These are phyloP conservation scores for Aegilops bicornis DNA, from an alignment of 176 grass and related monocot species.

Conservation along the genomic window DNA sequence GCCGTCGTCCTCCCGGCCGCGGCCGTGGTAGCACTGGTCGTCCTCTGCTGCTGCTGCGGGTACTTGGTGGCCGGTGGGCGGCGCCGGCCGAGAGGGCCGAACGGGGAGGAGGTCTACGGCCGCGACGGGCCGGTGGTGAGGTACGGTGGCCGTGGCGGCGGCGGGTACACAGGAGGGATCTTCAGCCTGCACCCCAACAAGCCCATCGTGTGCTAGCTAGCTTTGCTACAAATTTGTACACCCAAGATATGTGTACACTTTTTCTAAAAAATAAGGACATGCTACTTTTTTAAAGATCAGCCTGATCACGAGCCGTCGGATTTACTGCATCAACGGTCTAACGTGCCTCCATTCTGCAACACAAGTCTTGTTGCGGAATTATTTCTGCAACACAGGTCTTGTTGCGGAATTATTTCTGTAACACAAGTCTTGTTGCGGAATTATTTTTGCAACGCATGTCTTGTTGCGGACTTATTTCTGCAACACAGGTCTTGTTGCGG, in stretches of 20 bases:
- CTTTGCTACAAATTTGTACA: background rate
- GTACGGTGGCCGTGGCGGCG: background rate
- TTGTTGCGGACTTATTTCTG: too few relatives aligned
- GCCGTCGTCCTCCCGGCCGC: background rate
- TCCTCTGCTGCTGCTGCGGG: conserved; percentile 8
- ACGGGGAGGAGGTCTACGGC: conserved; percentile 20
- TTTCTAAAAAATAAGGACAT: too few relatives aligned
- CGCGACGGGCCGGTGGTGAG: conserved; percentile 30
- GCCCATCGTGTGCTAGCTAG: conserved; percentile 7
- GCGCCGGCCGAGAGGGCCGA: conserved; percentile 8
- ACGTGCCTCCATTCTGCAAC: too few relatives aligned
- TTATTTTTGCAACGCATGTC: too few relatives aligned
- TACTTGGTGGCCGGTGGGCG: background rate
- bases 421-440: too few relatives aligned
- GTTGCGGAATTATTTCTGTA: too few relatives aligned
- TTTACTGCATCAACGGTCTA: too few relatives aligned
- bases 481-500: too few relatives aligned
- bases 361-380: too few relatives aligned
- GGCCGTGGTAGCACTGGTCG: background rate
- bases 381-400: too few relatives aligned
- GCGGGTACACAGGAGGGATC: conserved; percentile 23
- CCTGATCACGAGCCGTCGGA: too few relatives aligned
- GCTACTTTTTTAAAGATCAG: too few relatives aligned
- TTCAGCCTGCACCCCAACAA: conserved; percentile 43
- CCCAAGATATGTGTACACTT: background rate